Conservation (phyloP, 805 yeast genomes). For the Zygosaccharomyces bailii region DNA sequence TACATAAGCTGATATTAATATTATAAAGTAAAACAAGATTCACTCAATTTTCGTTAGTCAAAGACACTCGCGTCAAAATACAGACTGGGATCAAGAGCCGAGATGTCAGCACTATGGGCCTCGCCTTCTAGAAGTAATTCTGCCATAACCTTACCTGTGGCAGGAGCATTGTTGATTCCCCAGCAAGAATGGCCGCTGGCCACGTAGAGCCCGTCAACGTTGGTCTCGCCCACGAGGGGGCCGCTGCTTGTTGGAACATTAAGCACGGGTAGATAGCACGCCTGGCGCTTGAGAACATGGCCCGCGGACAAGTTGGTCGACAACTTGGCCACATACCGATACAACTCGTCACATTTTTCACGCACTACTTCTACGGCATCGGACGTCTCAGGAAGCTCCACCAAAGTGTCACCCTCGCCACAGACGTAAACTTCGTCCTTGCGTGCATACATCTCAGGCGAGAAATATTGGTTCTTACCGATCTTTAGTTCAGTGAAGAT, state of each 20-base stretch:
- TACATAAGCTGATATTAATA: conserved; percentile 1
- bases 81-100: conserved; percentile 78
- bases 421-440: conserved; percentile 94
- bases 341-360: conserved; percentile 84
- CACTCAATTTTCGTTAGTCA: conserved; percentile 11
- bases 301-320: conserved; percentile 70
- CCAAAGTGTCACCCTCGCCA: conserved; percentile 93
- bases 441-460: conserved; percentile 94
- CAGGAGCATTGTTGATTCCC: conserved; percentile 98
- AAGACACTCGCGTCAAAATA: conserved; percentile 71
- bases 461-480: conserved; percentile 62
- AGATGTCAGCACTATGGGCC: conserved; percentile 70
- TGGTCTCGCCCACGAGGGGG: conserved; percentile 91
- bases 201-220: conserved; percentile 68
- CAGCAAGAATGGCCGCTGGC: conserved; percentile 97
- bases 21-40: conserved; percentile 1
- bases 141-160: conserved; percentile 89
- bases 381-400: conserved; percentile 88
- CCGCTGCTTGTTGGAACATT: conserved; percentile 92
- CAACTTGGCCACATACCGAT: conserved; percentile 72
- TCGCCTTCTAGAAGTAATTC: conserved; percentile 84
- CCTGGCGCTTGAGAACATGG: conserved; percentile 76
- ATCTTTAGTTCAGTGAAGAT: conserved; percentile 86
- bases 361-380: conserved; percentile 88
- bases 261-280: conserved; percentile 91